Evolutionary conservation across 1,284 basidiomycete genomes (phyloP).

Genomic region (Termitomyces sp.): DNA sequence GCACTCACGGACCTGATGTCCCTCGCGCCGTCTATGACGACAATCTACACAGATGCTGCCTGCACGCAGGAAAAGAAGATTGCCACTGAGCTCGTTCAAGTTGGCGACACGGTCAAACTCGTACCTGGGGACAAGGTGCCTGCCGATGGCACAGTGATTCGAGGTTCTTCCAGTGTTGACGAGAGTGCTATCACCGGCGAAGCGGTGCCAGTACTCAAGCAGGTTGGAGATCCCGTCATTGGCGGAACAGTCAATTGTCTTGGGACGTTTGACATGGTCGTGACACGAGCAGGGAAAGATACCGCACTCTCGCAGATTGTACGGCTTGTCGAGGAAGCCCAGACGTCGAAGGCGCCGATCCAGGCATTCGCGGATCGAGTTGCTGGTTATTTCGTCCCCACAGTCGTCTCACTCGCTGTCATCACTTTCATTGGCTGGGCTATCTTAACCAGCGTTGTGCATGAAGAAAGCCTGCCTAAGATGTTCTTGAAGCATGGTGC

Average conservation of each 20-base stretch:
- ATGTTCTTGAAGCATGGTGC: slow-evolving; percentile 84
- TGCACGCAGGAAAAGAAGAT: slow-evolving; percentile 86
- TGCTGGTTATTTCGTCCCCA: slow-evolving; percentile 93
- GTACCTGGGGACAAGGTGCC: slow-evolving; percentile 97
- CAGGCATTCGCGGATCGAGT: slow-evolving; percentile 95
- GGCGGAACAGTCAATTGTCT: slow-evolving; percentile 97
- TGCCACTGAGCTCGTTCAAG: slow-evolving; percentile 91
- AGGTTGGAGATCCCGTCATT: slow-evolving; percentile 79
- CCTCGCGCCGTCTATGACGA: slow-evolving; percentile 91
- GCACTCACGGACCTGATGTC: slow-evolving; percentile 96
- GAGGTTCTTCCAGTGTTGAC: slow-evolving; percentile 85
- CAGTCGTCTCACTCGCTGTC: slow-evolving; percentile 79
- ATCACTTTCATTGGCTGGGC: slow-evolving; percentile 88
- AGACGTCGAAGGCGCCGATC: slow-evolving; percentile 96
- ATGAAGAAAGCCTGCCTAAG: slow-evolving; percentile 61
- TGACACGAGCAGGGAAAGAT: slow-evolving; percentile 93
- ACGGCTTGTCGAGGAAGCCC: slow-evolving; percentile 94
- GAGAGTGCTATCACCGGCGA: slow-evolving; percentile 98
- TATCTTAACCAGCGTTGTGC: slow-evolving; percentile 63
- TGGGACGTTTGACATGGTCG: slow-evolving; percentile 93
- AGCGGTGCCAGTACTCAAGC: slow-evolving; percentile 86
- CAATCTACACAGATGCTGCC: slow-evolving; percentile 81
- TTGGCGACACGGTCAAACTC: slow-evolving; percentile 90
- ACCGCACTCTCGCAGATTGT: slow-evolving; percentile 97
- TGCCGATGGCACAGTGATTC: slow-evolving; percentile 88